Evolutionary conservation across 176 grass and related monocot species (phyloP).

Genomic region (Oryza australiensis): DNA sequence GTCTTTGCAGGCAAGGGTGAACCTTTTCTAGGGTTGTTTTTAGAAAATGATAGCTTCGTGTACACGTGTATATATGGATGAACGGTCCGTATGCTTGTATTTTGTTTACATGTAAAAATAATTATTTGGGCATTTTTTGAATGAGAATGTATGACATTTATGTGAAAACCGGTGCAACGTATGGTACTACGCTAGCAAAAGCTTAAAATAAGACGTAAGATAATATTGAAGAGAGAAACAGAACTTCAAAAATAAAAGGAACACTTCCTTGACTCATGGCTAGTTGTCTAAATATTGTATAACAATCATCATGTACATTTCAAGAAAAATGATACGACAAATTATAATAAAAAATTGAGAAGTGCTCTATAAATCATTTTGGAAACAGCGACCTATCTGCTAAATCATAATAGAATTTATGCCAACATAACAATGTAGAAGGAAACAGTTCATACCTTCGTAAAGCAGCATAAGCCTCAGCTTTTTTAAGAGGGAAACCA

Average conservation of each 20-base stretch:
- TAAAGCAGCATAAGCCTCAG: conserved; percentile 78
- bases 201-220: neutral
- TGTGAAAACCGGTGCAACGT: neutral
- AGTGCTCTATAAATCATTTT: conserved; percentile 1
- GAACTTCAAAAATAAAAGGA: conserved; percentile 3
- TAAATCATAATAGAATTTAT: conserved; percentile 3
- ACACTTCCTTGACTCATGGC: neutral
- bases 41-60: neutral
- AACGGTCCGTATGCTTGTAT: neutral
- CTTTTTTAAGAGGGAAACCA: conserved; percentile 90
- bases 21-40: neutral
- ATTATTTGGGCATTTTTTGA: neutral
- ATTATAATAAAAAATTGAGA: conserved; percentile 9
- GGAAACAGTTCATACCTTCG: conserved; percentile 51
- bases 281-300: neutral
- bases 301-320: neutral
- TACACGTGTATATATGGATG: neutral
- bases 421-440: neutral
- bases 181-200: neutral
- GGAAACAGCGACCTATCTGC: conserved; percentile 4
- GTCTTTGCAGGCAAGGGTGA: neutral
- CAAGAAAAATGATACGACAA: neutral
- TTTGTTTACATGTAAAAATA: neutral
- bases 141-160: neutral
- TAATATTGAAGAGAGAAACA: neutral